These are phyloP conservation scores for Syzygium aromaticum DNA, from an alignment of 345 rosid species.

Conservation along the genomic window DNA sequence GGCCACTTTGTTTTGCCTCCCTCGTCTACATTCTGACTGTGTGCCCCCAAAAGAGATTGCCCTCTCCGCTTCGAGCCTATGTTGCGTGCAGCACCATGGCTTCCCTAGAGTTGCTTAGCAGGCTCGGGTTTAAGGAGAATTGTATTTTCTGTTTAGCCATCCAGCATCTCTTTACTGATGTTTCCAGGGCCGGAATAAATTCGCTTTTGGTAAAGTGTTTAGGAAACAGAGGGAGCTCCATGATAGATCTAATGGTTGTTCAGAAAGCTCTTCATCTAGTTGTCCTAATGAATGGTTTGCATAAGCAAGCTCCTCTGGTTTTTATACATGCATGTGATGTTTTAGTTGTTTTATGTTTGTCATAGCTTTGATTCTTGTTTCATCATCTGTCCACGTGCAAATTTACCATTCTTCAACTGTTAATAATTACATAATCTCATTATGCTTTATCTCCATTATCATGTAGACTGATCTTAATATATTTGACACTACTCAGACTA, in stretches of 20 bases:
- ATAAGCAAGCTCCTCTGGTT: background rate
- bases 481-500: background rate
- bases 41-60: background rate
- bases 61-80: background rate
- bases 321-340: background rate
- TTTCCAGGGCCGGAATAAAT: background rate
- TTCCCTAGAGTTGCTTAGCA: background rate
- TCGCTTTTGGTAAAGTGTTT: background rate
- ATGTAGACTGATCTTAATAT: background rate
- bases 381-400: background rate
- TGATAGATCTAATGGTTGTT: background rate
- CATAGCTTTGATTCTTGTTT: background rate
- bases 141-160: background rate
- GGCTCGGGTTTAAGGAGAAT: background rate
- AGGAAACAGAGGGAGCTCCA: background rate
- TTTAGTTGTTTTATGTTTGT: background rate
- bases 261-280: background rate
- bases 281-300: background rate
- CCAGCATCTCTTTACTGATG: background rate
- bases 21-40: no score
- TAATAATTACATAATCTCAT: background rate
- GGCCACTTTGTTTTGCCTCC: no score
- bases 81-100: background rate
- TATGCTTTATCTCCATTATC: background rate
- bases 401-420: background rate